Evolutionary conservation across 768 basidiomycete genomes (phyloP).

Genomic region (Mrakia blollopis): DNA sequence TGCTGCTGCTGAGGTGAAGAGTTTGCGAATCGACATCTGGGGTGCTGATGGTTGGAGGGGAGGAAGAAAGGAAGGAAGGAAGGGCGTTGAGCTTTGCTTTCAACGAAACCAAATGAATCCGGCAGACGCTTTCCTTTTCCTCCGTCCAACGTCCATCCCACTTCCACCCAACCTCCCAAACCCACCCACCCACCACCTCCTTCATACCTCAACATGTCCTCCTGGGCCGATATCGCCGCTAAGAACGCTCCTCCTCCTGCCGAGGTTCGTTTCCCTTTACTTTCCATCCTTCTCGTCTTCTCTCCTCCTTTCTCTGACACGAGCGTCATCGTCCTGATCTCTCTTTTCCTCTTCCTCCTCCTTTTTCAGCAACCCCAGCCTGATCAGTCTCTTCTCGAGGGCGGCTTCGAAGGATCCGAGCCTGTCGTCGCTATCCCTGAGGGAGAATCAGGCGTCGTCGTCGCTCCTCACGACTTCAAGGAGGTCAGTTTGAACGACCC

Average conservation of each 20-base stretch:
- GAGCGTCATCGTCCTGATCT: neutral
- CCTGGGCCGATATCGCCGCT: neutral
- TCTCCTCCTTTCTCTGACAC: too few relatives aligned
- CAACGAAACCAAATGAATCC: too few relatives aligned
- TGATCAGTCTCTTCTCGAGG: slow-evolving; percentile 32
- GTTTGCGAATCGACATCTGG: too few relatives aligned
- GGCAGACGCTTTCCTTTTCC: too few relatives aligned
- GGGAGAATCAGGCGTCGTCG: slow-evolving; percentile 14
- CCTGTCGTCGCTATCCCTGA: neutral
- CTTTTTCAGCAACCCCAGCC: slow-evolving; percentile 18
- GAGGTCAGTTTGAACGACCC: slow-evolving; percentile 23
- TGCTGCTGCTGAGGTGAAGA: too few relatives aligned
- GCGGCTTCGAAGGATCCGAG: slow-evolving; percentile 11
- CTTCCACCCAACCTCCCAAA: too few relatives aligned
- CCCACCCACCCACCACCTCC: too few relatives aligned
- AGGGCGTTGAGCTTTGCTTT: too few relatives aligned
- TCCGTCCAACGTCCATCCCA: too few relatives aligned
- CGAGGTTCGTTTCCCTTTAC: neutral
- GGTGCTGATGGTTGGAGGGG: too few relatives aligned
- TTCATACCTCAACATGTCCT: neutral
- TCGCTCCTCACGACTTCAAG: slow-evolving; percentile 31
- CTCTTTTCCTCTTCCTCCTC: neutral
- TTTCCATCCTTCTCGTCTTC: neutral
- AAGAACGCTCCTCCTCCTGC: neutral
- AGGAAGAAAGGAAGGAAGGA: too few relatives aligned